Evolutionary conservation across 2,329 filamentous ascomycete species (phyloP).

Genomic region (Pseudocercospora pini-densiflorae): DNA sequence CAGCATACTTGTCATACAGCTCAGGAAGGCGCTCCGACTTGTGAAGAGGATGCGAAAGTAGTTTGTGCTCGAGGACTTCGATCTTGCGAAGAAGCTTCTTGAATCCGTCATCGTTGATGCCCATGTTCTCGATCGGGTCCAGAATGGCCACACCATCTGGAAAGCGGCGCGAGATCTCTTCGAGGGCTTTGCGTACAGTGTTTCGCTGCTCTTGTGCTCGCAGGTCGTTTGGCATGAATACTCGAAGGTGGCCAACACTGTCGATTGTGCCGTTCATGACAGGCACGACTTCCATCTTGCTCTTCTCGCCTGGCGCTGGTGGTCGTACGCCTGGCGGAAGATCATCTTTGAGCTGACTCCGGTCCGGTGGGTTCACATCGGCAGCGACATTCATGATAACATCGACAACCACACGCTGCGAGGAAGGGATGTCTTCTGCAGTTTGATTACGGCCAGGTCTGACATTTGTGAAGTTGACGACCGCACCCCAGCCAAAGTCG

Average conservation of each 20-base stretch:
- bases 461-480: slow-evolving; percentile 73
- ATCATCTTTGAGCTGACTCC: slow-evolving; percentile 50
- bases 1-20: slow-evolving; percentile 84
- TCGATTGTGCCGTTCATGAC: slow-evolving; percentile 86
- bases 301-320: slow-evolving; percentile 64
- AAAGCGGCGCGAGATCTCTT: slow-evolving; percentile 84
- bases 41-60: slow-evolving; percentile 88
- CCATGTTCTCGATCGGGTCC: slow-evolving; percentile 96
- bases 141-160: slow-evolving; percentile 87
- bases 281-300: slow-evolving; percentile 80
- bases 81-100: slow-evolving; percentile 93
- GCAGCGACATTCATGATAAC: slow-evolving; percentile 72
- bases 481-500: slow-evolving; percentile 94
- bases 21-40: slow-evolving; percentile 82
- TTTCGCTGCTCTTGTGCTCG: slow-evolving; percentile 70
- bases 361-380: slow-evolving; percentile 53
- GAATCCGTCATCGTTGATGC: slow-evolving; percentile 88
- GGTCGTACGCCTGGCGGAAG: slow-evolving; percentile 67
- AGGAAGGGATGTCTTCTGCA: slow-evolving; percentile 69
- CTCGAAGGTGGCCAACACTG: slow-evolving; percentile 78
- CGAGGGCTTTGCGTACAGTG: slow-evolving; percentile 67
- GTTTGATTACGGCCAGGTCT: slow-evolving; percentile 64
- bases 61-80: slow-evolving; percentile 88
- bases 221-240: slow-evolving; percentile 81
- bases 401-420: slow-evolving; percentile 82